Evolutionary conservation across 495 filamentous ascomycete genomes (phyloP), one percentile per base, ranked within the genome.

Genomic region (Xylaria scruposa): DNA sequence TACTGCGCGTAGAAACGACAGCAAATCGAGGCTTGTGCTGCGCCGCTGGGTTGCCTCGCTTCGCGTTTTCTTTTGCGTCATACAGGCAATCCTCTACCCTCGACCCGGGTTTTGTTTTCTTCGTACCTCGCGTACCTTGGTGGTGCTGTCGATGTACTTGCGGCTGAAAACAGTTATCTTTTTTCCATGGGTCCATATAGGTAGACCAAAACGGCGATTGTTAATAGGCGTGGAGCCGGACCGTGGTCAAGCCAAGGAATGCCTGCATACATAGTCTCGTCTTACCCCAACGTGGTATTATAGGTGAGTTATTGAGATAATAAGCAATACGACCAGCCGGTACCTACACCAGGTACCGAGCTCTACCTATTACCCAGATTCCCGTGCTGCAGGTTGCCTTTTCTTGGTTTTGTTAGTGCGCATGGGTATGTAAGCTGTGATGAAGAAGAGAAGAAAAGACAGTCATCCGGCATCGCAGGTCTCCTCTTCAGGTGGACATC

Each of bases 251-350:
- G 40, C 40, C 12, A 51, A n/a, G 33, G 56, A 4, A 21, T 15
- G 56, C 21, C 15, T 33, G 53, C 31, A 46, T 68, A 40, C 42
- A 70, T 51, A 24, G 53, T 59, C 38, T 54, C 44, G 44, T 26
- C 59, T 19, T 62, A 61, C 54, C 40, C 44, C 42, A 63, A 70
- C 44, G 56, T 70, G 68, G 68, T 70, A 63, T 63, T 60, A 70
- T 70, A 63, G 31, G 68, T 63, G 40, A 33, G 67, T 24, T 61
- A 60, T 60, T 62, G 56, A 63, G 53, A 46, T 58, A 60, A 59
- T 59, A 68, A 68, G 65, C 65, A 68, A 68, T 68, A 58, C 36
- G 65, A 7, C 51, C 51, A 59, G 67, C 51, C 59, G 21, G 33
- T 44, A 58, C 49, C 38, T 58, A 19, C 40, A 9, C 38, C 26